Evolutionary conservation across 2,329 filamentous ascomycete species (phyloP).

Genomic region (Mollisia scopiformis): DNA sequence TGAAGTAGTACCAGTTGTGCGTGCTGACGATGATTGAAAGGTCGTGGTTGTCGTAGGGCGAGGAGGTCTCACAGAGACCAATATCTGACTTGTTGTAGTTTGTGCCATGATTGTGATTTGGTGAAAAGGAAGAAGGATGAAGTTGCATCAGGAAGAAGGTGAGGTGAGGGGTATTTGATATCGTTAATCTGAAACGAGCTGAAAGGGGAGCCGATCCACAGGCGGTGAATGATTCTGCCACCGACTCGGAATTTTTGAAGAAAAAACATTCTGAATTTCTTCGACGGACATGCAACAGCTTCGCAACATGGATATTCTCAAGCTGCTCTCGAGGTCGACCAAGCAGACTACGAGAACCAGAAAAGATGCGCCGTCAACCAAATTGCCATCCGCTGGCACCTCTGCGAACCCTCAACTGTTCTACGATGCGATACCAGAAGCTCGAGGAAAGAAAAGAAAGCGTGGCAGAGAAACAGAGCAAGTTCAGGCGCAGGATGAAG

Average conservation of each 20-base stretch:
- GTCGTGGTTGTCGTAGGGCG: background rate
- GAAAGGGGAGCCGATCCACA: background rate
- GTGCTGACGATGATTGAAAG: background rate
- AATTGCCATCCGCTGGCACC: constrained; percentile 67
- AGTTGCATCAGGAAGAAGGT: background rate
- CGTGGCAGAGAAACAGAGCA: constrained; percentile 42
- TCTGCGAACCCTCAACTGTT: constrained; percentile 71
- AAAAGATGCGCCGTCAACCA: constrained; percentile 39
- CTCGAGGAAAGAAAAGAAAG: constrained; percentile 59
- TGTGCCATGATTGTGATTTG: background rate
- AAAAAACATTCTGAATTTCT: background rate
- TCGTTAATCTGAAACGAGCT: background rate
- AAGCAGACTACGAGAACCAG: constrained; percentile 49
- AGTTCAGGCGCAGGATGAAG: constrained; percentile 38
- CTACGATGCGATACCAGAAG: constrained; percentile 53
- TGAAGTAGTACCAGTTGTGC: background rate
- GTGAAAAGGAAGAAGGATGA: background rate
- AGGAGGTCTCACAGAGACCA: constrained; percentile 10
- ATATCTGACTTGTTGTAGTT: constrained; percentile 13
- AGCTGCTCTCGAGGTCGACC: constrained; percentile 70
- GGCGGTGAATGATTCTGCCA: constrained; percentile 3
- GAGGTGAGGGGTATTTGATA: background rate
- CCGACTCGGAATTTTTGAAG: background rate
- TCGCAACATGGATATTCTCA: constrained; percentile 62
- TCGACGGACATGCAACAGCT: background rate